Evolutionary conservation across 352 stramenopile species (phyloP), one percentile per base, ranked within the genome.

Genomic region (Phytopythium litorale): DNA sequence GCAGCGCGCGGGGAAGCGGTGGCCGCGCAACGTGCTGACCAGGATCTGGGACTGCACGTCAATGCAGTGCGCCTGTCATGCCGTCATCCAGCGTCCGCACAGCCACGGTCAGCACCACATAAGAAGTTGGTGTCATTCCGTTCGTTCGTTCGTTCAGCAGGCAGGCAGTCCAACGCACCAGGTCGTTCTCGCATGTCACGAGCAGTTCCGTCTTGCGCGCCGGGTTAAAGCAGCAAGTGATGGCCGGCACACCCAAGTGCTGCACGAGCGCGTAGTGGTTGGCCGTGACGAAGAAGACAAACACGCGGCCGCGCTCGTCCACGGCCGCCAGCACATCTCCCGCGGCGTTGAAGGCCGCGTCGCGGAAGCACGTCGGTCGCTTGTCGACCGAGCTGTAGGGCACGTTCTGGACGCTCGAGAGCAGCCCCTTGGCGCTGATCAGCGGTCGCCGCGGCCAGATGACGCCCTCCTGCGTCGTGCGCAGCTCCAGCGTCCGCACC

Each of bases 121-220:
- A 32, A 32, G 28, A 7, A 32, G 28, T 32, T 32, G 1, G 28
- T 32, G 7, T 32, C 28, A 32, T 4, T 32, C 28, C 28, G n/a
- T n/a, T n/a, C n/a, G n/a, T n/a, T 28, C 25, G 3, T 28, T 28
- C 25, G 25, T 3, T 3, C 25, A 3, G 25, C 25, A 28, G 28
- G 28, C 28, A 32, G 3, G 28, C 28, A 32, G 28, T 32, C 28
- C 15, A 23, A 52, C 70, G 51, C 43, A 92, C 82, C 64, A 70
- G 87, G 64, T 91, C 76, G 71, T 93, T 88, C 68, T 95, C 86
- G 66, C 86, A 92, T 8, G 84, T 91, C 45, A 95, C 78, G 21
- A 93, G 80, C 56, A 93, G 65, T 64, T 95, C 86, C n/a, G 74
- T 78, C 58, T 79, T 81, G 45, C 76, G 84, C 37, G 61, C 62